A percentile compares a stretch with the other conserved stretches of the same genome.
Conservation (phyloP, 805 yeast genomes). For the Scheffersomyces lignosus region DNA sequence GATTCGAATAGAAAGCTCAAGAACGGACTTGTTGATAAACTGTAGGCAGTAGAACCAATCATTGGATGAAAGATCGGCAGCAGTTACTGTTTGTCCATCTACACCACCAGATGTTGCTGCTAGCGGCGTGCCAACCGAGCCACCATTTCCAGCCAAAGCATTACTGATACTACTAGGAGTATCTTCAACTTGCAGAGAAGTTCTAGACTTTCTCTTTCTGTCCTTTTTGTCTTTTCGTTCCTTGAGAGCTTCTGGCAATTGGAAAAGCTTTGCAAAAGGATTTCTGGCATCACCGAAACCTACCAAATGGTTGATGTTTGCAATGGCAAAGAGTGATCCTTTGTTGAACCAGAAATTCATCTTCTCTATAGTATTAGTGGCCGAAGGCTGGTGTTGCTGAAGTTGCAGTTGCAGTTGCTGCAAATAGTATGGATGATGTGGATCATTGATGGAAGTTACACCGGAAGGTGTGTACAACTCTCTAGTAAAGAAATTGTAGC, state of each 20-base stretch:
- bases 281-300: constrained; percentile 77
- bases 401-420: constrained; percentile 24
- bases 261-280: constrained; percentile 75
- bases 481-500: constrained; percentile 59
- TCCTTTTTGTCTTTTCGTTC: constrained; percentile 75
- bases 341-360: constrained; percentile 75
- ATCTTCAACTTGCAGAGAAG: constrained; percentile 13
- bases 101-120: constrained; percentile 16
- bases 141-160: constrained; percentile 14
- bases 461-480: constrained; percentile 37
- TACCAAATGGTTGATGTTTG: constrained; percentile 70
- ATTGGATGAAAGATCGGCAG: constrained; percentile 31
- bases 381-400: constrained; percentile 10
- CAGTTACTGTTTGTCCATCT: constrained; percentile 32
- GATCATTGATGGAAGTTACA: constrained; percentile 27
- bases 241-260: constrained; percentile 67
- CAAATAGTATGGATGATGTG: constrained; percentile 33
- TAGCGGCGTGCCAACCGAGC: too few species aligned
- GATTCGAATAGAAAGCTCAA: constrained; percentile 69
- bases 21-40: constrained; percentile 59
- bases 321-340: constrained; percentile 71
- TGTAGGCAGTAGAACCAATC: constrained; percentile 62
- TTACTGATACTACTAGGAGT: constrained; percentile 7
- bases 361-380: constrained; percentile 42
- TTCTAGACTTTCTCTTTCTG: constrained; percentile 48